These are phyloP conservation scores for Podila clonocystis DNA, from an alignment of 192 early-diverging fungal species.

Conservation along the genomic window DNA sequence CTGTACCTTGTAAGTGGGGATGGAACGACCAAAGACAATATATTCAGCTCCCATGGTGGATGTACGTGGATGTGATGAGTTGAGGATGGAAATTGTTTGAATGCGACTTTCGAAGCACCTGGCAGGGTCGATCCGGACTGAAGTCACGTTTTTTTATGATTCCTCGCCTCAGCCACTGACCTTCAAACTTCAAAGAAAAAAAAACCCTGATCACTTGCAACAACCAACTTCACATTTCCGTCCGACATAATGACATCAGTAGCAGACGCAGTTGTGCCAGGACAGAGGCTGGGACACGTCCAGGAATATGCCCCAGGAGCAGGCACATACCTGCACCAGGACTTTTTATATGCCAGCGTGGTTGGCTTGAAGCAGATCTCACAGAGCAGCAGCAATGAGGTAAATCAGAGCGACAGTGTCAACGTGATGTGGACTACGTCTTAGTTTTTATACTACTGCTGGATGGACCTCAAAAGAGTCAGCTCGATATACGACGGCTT, in stretches of 20 bases:
- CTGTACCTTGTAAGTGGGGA: conserved; percentile 19
- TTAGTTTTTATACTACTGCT: too few species aligned
- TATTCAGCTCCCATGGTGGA: conserved; percentile 16
- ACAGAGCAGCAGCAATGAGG: conserved; percentile 17
- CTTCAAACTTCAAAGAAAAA: neutral
- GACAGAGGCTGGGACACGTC: conserved; percentile 77
- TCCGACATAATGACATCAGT: conserved; percentile 23
- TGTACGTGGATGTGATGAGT: too few species aligned
- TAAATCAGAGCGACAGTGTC: conserved; percentile 4
- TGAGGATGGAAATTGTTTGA: too few species aligned
- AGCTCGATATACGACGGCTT: too few species aligned
- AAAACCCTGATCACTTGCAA: neutral
- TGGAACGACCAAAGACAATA: conserved; percentile 16
- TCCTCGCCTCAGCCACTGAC: neutral
- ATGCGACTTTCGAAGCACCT: too few species aligned
- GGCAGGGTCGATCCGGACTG: too few species aligned
- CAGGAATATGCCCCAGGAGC: conserved; percentile 72
- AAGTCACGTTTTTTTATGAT: too few species aligned
- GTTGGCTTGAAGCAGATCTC: conserved; percentile 56
- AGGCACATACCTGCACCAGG: conserved; percentile 78
- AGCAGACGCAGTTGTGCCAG: conserved; percentile 72
- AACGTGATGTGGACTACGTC: too few species aligned
- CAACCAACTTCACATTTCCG: neutral
- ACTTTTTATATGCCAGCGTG: conserved; percentile 74
- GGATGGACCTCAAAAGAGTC: too few species aligned